Percentiles rank a stretch among this genome's conserved stretches.
Conservation (phyloP, 371 early-diverging fungal species). For the Coemansia sp. region DNA sequence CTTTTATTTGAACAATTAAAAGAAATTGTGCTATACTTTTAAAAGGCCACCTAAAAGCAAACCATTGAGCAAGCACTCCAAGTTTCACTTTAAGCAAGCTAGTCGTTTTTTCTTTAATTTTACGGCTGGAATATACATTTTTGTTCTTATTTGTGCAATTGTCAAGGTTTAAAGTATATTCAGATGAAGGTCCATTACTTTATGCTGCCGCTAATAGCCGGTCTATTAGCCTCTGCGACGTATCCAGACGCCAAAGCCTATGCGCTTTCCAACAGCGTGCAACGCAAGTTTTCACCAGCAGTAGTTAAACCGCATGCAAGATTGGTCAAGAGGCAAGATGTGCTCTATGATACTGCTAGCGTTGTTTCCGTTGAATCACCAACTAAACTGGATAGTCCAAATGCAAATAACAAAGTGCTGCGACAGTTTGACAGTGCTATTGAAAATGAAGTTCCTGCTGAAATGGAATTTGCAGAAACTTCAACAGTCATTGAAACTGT, state of each 20-base stretch:
- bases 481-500: neutral
- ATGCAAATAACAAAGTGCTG: no score
- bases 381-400: no score
- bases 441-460: no score
- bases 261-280: neutral
- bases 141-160: neutral
- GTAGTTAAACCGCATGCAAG: neutral
- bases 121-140: neutral
- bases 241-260: neutral
- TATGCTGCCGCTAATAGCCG: neutral
- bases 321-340: neutral
- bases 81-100: no score
- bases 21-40: no score
- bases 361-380: no score
- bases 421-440: no score
- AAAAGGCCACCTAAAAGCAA: no score
- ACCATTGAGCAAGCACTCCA: no score
- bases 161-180: neutral
- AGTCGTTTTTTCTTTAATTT: neutral
- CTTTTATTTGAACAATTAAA: no score
- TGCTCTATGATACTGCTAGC: no score
- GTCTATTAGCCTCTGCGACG: neutral
- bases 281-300: neutral
- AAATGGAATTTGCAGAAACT: neutral
- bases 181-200: neutral